Evolutionary conservation across 2,329 filamentous ascomycete species (phyloP).

Genomic region (Cytospora piceicola): DNA sequence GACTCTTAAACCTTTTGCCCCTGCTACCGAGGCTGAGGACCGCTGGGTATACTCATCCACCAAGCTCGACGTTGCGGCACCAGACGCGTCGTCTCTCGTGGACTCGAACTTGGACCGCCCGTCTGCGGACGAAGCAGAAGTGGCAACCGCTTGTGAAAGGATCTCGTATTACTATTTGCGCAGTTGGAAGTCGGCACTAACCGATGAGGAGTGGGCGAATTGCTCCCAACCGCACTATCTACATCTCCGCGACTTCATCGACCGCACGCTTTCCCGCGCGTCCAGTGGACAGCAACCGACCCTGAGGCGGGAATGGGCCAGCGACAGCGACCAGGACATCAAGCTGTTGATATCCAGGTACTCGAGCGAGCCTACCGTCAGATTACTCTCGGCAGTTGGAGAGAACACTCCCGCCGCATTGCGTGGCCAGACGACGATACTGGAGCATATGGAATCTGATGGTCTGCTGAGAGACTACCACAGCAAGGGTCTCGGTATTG

Average conservation of each 20-base stretch:
- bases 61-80: constrained; percentile 26
- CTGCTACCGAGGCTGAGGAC: constrained; percentile 28
- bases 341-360: constrained; percentile 18
- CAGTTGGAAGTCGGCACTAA: constrained; percentile 32
- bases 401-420: constrained; percentile 40
- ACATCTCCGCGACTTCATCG: constrained; percentile 32
- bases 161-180: constrained; percentile 35
- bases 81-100: constrained; percentile 18
- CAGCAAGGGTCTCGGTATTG: too few relatives aligned
- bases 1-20: constrained; percentile 26
- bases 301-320: constrained; percentile 25
- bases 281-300: constrained; percentile 32
- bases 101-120: background rate
- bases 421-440: constrained; percentile 38
- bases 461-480: too few relatives aligned
- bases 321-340: constrained; percentile 27
- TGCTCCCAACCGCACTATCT: constrained; percentile 30
- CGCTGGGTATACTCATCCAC: constrained; percentile 21
- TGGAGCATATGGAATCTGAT: constrained; percentile 38
- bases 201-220: constrained; percentile 33
- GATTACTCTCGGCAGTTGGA: constrained; percentile 36
- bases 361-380: constrained; percentile 28
- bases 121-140: constrained; percentile 25
- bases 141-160: constrained; percentile 32
- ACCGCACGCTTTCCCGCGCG: constrained; percentile 27